A percentile compares a stretch with the other conserved stretches of the same genome.
These are phyloP conservation scores for Physcomitrium patens DNA, from an alignment of 225 moss, liverwort and hornwort genomes.

Conservation along the genomic window DNA sequence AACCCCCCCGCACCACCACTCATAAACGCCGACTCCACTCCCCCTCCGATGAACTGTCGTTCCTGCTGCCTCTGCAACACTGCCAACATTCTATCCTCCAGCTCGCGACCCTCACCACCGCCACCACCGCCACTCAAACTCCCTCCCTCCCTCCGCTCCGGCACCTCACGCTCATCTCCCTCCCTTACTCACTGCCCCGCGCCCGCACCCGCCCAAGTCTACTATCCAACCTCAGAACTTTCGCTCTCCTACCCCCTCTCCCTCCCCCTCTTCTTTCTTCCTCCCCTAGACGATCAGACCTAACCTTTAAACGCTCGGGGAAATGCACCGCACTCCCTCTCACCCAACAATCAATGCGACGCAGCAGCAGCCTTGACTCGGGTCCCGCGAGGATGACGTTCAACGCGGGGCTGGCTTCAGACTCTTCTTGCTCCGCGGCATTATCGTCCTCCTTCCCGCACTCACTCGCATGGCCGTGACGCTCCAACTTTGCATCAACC, in stretches of 20 bases:
- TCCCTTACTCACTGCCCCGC: not conserved
- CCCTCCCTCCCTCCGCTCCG: not conserved
- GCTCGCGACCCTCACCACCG: slow-evolving; percentile 8
- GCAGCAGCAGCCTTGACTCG: not conserved
- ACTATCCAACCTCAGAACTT: no score
- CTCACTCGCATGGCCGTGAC: not conserved
- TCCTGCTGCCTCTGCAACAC: slow-evolving; percentile 84
- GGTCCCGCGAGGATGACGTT: not conserved
- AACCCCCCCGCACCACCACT: slow-evolving; percentile 44
- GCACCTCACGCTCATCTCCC: slow-evolving; percentile 27
- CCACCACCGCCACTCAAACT: not conserved
- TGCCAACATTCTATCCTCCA: slow-evolving; percentile 72
- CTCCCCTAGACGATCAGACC: not conserved
- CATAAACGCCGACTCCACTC: slow-evolving; percentile 38
- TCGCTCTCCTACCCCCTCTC: not conserved
- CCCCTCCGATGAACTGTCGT: slow-evolving; percentile 54
- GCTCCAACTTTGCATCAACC: slow-evolving; percentile 26
- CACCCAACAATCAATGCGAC: not conserved
- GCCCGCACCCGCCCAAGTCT: no score
- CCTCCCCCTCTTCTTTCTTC: not conserved
- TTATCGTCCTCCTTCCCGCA: not conserved
- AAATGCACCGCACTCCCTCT: slow-evolving; percentile 23
- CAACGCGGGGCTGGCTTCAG: not conserved
- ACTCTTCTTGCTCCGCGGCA: no score
- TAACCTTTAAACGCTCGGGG: slow-evolving; percentile 36